Conservation (phyloP, 1,284 basidiomycete genomes). For the Agaricales sp. region DNA sequence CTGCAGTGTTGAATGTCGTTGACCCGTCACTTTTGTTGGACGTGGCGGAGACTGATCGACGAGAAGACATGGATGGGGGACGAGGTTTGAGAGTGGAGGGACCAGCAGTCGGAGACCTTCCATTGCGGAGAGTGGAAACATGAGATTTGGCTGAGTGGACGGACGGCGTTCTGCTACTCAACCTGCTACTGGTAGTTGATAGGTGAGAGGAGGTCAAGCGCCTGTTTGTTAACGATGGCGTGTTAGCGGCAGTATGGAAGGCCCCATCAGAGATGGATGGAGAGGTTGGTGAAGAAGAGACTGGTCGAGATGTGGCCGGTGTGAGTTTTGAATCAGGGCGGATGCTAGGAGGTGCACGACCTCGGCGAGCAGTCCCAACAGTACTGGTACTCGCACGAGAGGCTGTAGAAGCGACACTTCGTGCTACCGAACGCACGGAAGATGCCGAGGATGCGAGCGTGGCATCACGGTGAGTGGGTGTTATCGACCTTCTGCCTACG, state of each 20-base stretch:
- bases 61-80: constrained; percentile 24
- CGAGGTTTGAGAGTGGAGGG: constrained; percentile 13
- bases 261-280: neutral
- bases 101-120: constrained; percentile 1
- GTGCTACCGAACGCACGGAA: constrained; percentile 35
- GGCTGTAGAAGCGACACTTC: constrained; percentile 28
- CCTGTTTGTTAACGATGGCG: neutral
- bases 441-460: constrained; percentile 17
- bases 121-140: neutral
- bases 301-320: constrained; percentile 21
- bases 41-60: constrained; percentile 32
- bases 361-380: constrained; percentile 13
- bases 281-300: constrained; percentile 13
- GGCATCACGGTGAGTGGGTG: constrained; percentile 7
- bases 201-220: neutral
- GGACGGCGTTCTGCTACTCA: constrained; percentile 25
- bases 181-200: constrained; percentile 9
- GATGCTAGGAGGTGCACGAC: constrained; percentile 15
- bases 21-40: constrained; percentile 41
- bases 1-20: constrained; percentile 49
- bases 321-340: constrained; percentile 63
- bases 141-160: constrained; percentile 14
- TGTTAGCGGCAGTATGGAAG: constrained; percentile 1
- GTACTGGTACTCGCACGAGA: constrained; percentile 17
- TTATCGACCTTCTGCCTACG: neutral